phyloP scores from a whole-genome alignment of 139 green algal genomes.

The Chlorella sp. region DNA sequence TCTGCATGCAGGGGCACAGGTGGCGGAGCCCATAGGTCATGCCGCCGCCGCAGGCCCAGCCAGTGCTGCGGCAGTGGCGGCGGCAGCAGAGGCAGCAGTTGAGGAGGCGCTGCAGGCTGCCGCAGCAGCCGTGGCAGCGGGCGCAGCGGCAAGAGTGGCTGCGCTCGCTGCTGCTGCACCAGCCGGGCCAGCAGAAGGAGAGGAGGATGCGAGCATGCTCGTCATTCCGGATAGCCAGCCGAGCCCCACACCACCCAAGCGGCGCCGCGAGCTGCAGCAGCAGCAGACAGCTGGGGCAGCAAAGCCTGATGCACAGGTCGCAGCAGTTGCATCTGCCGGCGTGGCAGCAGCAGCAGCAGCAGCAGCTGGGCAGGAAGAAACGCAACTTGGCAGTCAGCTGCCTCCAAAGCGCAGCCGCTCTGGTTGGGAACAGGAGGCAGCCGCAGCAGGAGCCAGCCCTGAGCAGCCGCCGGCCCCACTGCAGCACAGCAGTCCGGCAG shows the following conservation, averaged over 20 bases:
- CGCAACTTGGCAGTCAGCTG: no score
- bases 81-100: background rate
- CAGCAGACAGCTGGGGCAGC: background rate
- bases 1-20: background rate
- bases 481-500: no score
- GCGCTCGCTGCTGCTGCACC: background rate
- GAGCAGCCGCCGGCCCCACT: background rate
- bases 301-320: background rate
- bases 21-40: no score
- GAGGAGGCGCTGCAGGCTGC: background rate
- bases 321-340: constrained; percentile 2
- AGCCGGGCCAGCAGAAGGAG: background rate
- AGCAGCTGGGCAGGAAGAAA: background rate
- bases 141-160: background rate
- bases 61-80: background rate
- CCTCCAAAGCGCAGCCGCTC: no score
- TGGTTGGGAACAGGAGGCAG: background rate
- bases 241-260: constrained; percentile 1
- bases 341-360: constrained; percentile 13
- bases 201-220: background rate
- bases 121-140: background rate
- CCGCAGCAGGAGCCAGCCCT: background rate
- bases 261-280: background rate
- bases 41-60: background rate
- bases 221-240: constrained; percentile 30